Evolutionary conservation across 202 grass and related monocot species (phyloP), one percentile per base, ranked within the genome.

Genomic region (Setaria viridis): DNA sequence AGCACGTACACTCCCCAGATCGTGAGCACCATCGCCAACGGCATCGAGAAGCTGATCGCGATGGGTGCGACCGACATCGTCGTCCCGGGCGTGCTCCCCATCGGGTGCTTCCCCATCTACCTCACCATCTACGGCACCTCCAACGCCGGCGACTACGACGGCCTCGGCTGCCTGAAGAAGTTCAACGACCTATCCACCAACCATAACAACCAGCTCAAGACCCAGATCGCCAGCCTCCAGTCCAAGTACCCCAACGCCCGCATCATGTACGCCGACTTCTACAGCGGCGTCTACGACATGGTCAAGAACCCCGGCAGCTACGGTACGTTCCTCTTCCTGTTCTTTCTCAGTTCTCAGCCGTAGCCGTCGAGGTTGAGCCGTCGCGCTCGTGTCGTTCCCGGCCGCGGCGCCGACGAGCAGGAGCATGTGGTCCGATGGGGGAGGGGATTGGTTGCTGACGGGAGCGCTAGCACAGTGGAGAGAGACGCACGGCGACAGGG

Each of bases 31-130:
- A 59, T 99, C 82, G 87, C 76, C 14, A 76, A 33, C 25, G 91
- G 96, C 30, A 29, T 94, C 11, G 96, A 99, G 96, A 94, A 94
- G 80, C 59, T 99, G 49, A 78, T 99, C 4, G 90, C 83, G 17
- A 42, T 92, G 66, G 96, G 96, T 0, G 96, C 96, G 1, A 62
- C 67, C 2, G 91, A 99, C 82, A 20, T 99, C 21, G 88, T 94
- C 9, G 91, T 99, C 37, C 93, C 96, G 0, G 96, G 96, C 3
- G 91, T 99, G 57, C 86, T 99, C 7, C 96, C 96, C 14, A 94
- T 95, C 77, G 93, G 96, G 6, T 99, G 96, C 84, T 92, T 95
- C 74, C 96, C 96, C 9, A 87, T 99, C 74, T 99, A 95, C 89
- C 75, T 94, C 13, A 75, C 86, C 48, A 41, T 99, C 66, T 95